phyloP scores from a whole-genome alignment of 2,329 filamentous ascomycete genomes.

The Teratosphaeriaceae sp. region DNA sequence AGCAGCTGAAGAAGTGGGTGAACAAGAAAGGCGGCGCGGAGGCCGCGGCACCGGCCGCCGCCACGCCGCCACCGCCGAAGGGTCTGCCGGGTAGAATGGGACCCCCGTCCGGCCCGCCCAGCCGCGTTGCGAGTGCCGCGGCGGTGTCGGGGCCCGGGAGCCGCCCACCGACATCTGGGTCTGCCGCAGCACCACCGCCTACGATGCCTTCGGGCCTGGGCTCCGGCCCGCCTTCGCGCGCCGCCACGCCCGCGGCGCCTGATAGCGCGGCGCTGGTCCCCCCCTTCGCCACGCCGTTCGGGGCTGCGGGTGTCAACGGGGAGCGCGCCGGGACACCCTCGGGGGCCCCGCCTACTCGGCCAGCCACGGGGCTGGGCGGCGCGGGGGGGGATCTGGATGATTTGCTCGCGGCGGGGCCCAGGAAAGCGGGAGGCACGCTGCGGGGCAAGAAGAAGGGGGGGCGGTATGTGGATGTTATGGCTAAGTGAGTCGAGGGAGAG shows the following conservation, averaged over 20 bases:
- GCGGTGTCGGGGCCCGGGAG: not conserved
- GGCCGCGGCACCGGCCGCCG: constrained; percentile 47
- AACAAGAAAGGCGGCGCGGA: constrained; percentile 81
- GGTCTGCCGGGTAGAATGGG: constrained; percentile 47
- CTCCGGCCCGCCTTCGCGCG: constrained; percentile 25
- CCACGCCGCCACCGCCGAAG: constrained; percentile 69
- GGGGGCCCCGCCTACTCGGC: constrained; percentile 57
- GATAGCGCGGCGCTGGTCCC: not conserved
- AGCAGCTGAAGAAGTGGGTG: constrained; percentile 95
- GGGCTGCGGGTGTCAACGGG: constrained; percentile 21
- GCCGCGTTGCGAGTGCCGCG: constrained; percentile 23
- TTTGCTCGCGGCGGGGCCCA: constrained; percentile 60
- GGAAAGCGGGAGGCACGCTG: constrained; percentile 42
- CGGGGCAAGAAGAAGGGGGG: constrained; percentile 73
- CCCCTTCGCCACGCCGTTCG: constrained; percentile 6
- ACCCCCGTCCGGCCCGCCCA: constrained; percentile 33
- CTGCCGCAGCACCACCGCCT: constrained; percentile 7
- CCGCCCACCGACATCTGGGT: constrained; percentile 10
- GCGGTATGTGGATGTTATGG: constrained; percentile 97
- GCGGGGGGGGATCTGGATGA: constrained; percentile 88
- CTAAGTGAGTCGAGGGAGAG: too few relatives aligned
- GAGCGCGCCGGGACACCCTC: constrained; percentile 25
- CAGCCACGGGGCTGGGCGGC: constrained; percentile 76
- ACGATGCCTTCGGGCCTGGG: constrained; percentile 2
- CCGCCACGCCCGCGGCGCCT: constrained; percentile 21